These are phyloP conservation scores for Penicillium polonicum DNA, from an alignment of 2,329 filamentous ascomycete species.

Conservation along the genomic window DNA sequence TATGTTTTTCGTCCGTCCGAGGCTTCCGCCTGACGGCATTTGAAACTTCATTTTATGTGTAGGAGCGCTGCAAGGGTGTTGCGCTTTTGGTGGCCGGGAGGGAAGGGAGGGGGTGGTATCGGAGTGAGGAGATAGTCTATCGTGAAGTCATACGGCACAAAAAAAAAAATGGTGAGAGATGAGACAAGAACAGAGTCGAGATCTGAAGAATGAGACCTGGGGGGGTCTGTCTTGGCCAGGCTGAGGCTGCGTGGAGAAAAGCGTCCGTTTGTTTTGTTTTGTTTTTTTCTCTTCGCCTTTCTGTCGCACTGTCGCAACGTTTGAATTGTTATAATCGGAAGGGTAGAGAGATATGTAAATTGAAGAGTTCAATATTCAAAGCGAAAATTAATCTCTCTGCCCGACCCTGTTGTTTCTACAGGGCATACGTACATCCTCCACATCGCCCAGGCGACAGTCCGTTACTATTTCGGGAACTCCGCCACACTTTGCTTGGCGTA, in stretches of 20 bases:
- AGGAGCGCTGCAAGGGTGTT: conserved; percentile 22
- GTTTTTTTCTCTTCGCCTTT: background rate
- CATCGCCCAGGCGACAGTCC: conserved; percentile 27
- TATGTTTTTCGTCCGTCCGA: conserved; percentile 57
- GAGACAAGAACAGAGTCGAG: background rate
- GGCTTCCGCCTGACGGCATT: conserved; percentile 40
- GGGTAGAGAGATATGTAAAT: background rate
- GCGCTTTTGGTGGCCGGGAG: conserved; percentile 12
- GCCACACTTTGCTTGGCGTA: conserved; percentile 18
- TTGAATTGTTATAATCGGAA: background rate
- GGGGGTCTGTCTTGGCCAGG: background rate
- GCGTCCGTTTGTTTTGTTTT: conserved; percentile 6
- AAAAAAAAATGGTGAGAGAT: background rate
- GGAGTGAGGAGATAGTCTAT: background rate
- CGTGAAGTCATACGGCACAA: conserved; percentile 7
- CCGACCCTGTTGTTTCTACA: background rate
- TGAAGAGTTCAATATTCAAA: background rate
- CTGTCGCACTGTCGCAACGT: background rate
- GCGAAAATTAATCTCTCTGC: background rate
- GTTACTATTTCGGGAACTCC: conserved; percentile 25
- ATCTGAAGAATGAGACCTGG: conserved; percentile 1
- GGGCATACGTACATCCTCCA: background rate
- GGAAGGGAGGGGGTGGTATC: conserved; percentile 3
- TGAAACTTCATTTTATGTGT: conserved; percentile 26
- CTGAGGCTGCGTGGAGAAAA: conserved; percentile 2